A percentile compares a stretch with the other conserved stretches of the same genome.
These are phyloP conservation scores for Hericium rajendrae DNA, from an alignment of 768 basidiomycete genomes.

Conservation along the genomic window DNA sequence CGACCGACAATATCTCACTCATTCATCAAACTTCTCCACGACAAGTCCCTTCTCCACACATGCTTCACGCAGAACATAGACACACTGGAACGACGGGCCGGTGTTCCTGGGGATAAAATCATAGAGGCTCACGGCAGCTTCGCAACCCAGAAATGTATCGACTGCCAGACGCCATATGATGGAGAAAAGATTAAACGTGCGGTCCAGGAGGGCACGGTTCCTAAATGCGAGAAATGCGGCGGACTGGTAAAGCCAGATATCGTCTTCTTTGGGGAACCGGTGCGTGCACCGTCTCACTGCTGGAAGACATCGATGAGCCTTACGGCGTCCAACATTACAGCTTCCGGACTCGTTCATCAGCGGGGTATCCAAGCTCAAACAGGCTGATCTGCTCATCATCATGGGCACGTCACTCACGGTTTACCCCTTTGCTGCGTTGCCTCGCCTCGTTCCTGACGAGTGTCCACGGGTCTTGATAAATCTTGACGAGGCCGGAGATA, in stretches of 20 bases:
- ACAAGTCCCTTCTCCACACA: conserved; percentile 56
- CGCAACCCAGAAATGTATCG: conserved; percentile 75
- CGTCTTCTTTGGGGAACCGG: conserved; percentile 83
- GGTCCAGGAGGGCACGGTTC: conserved; percentile 52
- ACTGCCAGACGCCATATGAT: conserved; percentile 52
- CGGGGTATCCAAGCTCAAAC: conserved; percentile 38
- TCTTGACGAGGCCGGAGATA: conserved; percentile 8
- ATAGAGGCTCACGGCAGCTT: conserved; percentile 97
- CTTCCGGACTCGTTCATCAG: conserved; percentile 63
- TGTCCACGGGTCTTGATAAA: conserved; percentile 15
- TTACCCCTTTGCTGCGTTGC: conserved; percentile 12
- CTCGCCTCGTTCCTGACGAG: not conserved
- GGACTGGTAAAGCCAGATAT: conserved; percentile 91
- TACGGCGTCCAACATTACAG: conserved; percentile 25
- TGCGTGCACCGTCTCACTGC: conserved; percentile 24
- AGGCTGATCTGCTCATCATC: conserved; percentile 54
- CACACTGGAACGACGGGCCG: conserved; percentile 80
- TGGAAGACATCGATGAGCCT: not conserved
- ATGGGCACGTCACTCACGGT: conserved; percentile 15
- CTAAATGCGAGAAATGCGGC: conserved; percentile 55
- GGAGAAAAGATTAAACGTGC: conserved; percentile 58
- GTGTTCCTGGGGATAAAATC: conserved; percentile 62
- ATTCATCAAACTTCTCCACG: conserved; percentile 75
- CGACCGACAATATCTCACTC: conserved; percentile 86
- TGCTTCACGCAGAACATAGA: conserved; percentile 93